phyloP scores from a whole-genome alignment of 805 yeast species.

The Yamadazyma takamatsuzukensis region DNA sequence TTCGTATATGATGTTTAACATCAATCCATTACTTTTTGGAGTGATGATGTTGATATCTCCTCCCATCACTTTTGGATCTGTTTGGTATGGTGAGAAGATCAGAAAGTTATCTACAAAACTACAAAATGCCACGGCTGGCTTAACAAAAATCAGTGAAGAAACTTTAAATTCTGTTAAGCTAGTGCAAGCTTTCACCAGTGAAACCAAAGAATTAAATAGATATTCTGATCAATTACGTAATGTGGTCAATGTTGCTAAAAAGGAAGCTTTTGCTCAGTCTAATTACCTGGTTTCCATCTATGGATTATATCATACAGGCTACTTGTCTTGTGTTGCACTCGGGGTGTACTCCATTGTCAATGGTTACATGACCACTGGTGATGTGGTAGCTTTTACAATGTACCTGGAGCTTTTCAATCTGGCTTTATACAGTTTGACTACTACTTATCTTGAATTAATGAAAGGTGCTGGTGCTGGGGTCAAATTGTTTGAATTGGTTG shows the following conservation, averaged over 20 bases:
- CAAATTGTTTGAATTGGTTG: slow-evolving; percentile 40
- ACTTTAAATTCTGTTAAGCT: slow-evolving; percentile 40
- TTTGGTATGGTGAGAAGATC: slow-evolving; percentile 44
- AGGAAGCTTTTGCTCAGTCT: slow-evolving; percentile 44
- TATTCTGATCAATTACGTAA: slow-evolving; percentile 36
- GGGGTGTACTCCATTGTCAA: slow-evolving; percentile 40
- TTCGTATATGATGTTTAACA: slow-evolving; percentile 43
- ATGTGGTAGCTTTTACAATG: slow-evolving; percentile 45
- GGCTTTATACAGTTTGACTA: slow-evolving; percentile 43
- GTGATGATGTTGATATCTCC: slow-evolving; percentile 44
- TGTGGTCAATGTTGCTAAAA: slow-evolving; percentile 39
- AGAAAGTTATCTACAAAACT: slow-evolving; percentile 36
- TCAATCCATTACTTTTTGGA: slow-evolving; percentile 40
- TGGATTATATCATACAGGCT: slow-evolving; percentile 40
- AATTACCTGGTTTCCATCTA: slow-evolving; percentile 42
- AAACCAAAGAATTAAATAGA: slow-evolving; percentile 36
- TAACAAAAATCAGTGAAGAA: slow-evolving; percentile 43
- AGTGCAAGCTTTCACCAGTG: slow-evolving; percentile 43
- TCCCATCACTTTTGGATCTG: slow-evolving; percentile 43
- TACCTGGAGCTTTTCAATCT: slow-evolving; percentile 41
- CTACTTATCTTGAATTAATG: slow-evolving; percentile 44
- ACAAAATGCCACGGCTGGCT: slow-evolving; percentile 43
- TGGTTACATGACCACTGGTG: slow-evolving; percentile 46
- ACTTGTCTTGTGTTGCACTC: slow-evolving; percentile 38
- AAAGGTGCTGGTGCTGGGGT: slow-evolving; percentile 47